Conservation (phyloP, 176 grass and related monocot genomes). For the Miscanthus lutarioriparius region DNA sequence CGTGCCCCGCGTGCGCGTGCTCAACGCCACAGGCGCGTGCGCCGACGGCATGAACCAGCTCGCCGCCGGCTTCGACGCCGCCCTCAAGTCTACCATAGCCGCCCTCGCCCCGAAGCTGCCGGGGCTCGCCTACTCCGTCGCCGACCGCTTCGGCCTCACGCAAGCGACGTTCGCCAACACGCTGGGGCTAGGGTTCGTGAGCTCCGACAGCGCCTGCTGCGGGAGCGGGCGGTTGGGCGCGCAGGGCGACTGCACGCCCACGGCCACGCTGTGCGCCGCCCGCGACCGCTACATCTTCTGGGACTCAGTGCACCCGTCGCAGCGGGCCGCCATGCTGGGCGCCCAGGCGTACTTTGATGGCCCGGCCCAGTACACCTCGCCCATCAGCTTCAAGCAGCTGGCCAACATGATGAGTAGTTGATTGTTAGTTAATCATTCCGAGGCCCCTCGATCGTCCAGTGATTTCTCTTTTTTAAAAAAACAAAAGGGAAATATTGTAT, state of each 20-base stretch:
- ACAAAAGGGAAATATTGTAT: background rate
- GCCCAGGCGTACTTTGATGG: constrained; percentile 23
- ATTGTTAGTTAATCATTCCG: background rate
- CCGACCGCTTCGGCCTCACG: background rate
- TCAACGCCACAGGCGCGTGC: constrained; percentile 27
- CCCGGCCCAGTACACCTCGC: background rate
- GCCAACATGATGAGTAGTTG: background rate
- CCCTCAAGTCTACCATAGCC: background rate
- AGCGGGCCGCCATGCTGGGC: background rate
- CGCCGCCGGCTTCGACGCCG: constrained; percentile 24
- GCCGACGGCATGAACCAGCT: constrained; percentile 23
- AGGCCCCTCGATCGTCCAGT: too few relatives aligned
- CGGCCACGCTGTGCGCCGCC: background rate
- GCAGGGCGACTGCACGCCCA: background rate
- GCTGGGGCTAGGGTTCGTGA: background rate
- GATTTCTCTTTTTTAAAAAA: too few relatives aligned
- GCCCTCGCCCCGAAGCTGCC: constrained; percentile 17
- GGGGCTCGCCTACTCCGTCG: constrained; percentile 31
- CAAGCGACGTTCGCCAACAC: background rate
- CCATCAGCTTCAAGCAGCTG: constrained; percentile 40
- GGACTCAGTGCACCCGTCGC: constrained; percentile 41
- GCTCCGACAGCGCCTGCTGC: constrained; percentile 38
- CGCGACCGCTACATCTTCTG: constrained; percentile 32
- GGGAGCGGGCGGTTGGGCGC: constrained; percentile 30
- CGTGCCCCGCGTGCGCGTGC: background rate